Conservation (phyloP, 2,329 filamentous ascomycete genomes). For the Claviceps sp. region DNA sequence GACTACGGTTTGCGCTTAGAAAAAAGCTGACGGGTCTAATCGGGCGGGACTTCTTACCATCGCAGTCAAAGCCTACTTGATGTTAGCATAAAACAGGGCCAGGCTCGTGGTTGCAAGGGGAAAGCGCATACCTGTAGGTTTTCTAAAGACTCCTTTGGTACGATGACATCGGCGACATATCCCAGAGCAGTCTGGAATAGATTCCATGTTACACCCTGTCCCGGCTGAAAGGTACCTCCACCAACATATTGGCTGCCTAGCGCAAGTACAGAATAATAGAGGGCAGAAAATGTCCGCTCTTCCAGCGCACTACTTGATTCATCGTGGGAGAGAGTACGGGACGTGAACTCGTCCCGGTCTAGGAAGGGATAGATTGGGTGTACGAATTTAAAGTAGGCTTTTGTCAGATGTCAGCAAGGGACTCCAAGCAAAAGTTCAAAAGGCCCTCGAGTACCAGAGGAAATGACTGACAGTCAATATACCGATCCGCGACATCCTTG, state of each 20-base stretch:
- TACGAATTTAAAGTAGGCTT: conserved; percentile 23
- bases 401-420: background rate
- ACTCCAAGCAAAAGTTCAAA: background rate
- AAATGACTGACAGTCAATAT: conserved; percentile 1
- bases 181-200: conserved; percentile 11
- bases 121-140: conserved; percentile 1
- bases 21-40: no score
- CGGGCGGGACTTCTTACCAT: conserved; percentile 1
- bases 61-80: conserved; percentile 3
- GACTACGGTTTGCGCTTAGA: conserved; percentile 11
- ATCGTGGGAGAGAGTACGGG: background rate
- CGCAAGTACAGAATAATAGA: conserved; percentile 21
- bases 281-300: conserved; percentile 16
- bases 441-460: background rate
- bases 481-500: background rate
- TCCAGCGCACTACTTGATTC: background rate
- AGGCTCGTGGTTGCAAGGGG: background rate
- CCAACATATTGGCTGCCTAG: conserved; percentile 21
- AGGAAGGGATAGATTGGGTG: conserved; percentile 25
- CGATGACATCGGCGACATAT: conserved; percentile 8
- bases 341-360: conserved; percentile 9
- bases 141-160: conserved; percentile 1
- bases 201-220: conserved; percentile 9
- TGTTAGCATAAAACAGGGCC: background rate
- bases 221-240: conserved; percentile 9